A percentile compares a stretch with the other conserved stretches of the same genome.
These are phyloP conservation scores for Penicillium sp. DNA, from an alignment of 2,329 filamentous ascomycete genomes.

Conservation along the genomic window DNA sequence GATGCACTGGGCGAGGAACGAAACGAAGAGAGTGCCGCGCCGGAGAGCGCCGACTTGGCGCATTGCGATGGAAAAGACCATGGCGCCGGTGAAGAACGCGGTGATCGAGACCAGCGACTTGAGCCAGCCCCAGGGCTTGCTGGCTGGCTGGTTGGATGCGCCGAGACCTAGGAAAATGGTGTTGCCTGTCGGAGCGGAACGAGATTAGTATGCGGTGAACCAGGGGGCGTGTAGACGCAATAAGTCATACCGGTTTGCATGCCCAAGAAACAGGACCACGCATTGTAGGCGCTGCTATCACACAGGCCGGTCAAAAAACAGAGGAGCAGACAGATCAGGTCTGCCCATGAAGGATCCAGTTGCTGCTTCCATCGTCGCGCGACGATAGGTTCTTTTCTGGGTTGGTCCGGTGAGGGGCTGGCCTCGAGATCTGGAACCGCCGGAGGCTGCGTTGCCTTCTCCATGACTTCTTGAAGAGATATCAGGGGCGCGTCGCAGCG, in stretches of 20 bases:
- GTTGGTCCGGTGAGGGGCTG: conserved; percentile 9
- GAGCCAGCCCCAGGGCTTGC: conserved; percentile 44
- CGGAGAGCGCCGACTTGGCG: conserved; percentile 35
- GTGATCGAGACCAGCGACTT: conserved; percentile 45
- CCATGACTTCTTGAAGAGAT: no score
- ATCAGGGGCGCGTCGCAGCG: no score
- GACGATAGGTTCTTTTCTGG: conserved; percentile 14
- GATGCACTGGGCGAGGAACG: conserved; percentile 42
- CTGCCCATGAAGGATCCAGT: conserved; percentile 33
- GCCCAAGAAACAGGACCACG: conserved; percentile 48
- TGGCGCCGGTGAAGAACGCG: conserved; percentile 43
- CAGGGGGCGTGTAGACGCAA: not conserved
- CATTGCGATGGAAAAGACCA: conserved; percentile 40
- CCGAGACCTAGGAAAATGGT: conserved; percentile 49
- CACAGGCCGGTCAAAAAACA: conserved; percentile 45
- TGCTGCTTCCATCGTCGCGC: conserved; percentile 30
- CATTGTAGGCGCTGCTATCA: conserved; percentile 47
- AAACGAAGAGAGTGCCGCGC: conserved; percentile 39
- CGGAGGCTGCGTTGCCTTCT: conserved; percentile 15
- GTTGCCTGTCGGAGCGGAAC: conserved; percentile 36
- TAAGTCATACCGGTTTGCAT: conserved; percentile 48
- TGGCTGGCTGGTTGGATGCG: conserved; percentile 39
- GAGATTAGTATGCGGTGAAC: conserved; percentile 1
- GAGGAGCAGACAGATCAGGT: conserved; percentile 41
- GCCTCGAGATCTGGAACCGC: conserved; percentile 22